Base-by-base conservation (phyloP, 2,329 filamentous ascomycete species). In the Ascochyta koolunga region DNA sequence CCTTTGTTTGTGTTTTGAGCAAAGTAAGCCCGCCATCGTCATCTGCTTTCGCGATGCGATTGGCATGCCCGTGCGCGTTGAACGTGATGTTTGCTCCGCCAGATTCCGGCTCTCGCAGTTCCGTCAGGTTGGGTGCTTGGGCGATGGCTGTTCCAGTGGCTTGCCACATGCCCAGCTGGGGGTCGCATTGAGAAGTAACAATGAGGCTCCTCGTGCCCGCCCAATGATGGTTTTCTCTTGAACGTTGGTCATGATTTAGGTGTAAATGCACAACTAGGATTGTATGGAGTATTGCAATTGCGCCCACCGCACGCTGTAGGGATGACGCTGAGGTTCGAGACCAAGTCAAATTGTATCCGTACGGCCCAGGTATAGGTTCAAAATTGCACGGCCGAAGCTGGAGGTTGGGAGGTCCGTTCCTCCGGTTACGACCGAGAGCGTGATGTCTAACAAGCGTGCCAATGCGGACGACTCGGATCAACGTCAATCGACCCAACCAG, bases 141-240 rank as follows among this genome's bases (percentile, higher is more conserved):
- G 76, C 67, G 11, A 73, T 76, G 0, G 70, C 69, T 11, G 61
- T 69, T 16, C 72, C 77, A 1, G 76, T 76, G 1, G 78, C 77
- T 18, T 77, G 75, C 75, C 73, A 75, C 67, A 77, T 75, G 43
- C 76, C 75, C 3, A 69, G 64, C 18, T 75, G 75, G 2, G 71
- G 66, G 72, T 56, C 16, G 69, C 63, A 31, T 76, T 70, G 42
- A 73, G 66, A 29, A 71, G 47, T 49, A 66, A 71, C 29, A 70
- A 50, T 18, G 71, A 73, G 15, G 66, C 65, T 18, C 68, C 55
- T 16, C 71, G 69, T 7, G 60, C 58, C 18, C 60, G 56, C 16
- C 60, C 58, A 21, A 59, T 18, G 18, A 63, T 42, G 19, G 50
- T 48, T 39, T 48, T 56, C 43, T 54, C 35, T 43, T 57, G 33